Conservation (phyloP, 257 asterid species). For the Solanum dulcamara region DNA sequence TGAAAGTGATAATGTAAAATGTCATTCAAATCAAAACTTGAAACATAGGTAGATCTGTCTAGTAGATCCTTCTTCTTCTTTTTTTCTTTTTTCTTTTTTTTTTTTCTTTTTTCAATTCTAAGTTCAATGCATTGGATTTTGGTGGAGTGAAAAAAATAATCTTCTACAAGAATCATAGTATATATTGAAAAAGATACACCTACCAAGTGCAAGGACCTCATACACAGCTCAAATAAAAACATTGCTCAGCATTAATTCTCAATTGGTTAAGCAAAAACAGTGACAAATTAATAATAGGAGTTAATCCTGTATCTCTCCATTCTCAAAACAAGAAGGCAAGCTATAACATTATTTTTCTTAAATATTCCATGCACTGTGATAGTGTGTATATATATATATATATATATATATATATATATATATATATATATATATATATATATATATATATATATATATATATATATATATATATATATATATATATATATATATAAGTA, state of each 20-base stretch:
- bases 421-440: too few species aligned
- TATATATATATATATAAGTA: too few species aligned
- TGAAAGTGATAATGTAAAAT: not conserved
- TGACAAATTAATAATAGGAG: not conserved
- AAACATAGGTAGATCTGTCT: not conserved
- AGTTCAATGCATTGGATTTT: not conserved
- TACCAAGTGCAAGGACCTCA: not conserved
- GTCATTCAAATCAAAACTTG: not conserved
- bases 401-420: too few species aligned
- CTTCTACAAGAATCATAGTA: not conserved
- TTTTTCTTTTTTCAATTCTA: not conserved
- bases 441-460: too few species aligned
- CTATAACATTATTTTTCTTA: not conserved
- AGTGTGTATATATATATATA: too few species aligned
- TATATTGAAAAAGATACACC: too few species aligned
- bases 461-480: too few species aligned
- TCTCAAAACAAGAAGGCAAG: not conserved
- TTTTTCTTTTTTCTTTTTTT: not conserved
- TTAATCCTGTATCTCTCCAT: not conserved
- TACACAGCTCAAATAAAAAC: not conserved
- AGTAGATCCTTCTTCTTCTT: not conserved
- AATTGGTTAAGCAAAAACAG: not conserved
- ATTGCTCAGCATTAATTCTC: not conserved
- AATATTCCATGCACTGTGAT: too few species aligned
- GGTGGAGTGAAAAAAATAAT: not conserved